Evolutionary conservation across 2,329 filamentous ascomycete species (phyloP), one percentile per base, ranked within the genome.

Genomic region (Penicillium sclerotiorum): DNA sequence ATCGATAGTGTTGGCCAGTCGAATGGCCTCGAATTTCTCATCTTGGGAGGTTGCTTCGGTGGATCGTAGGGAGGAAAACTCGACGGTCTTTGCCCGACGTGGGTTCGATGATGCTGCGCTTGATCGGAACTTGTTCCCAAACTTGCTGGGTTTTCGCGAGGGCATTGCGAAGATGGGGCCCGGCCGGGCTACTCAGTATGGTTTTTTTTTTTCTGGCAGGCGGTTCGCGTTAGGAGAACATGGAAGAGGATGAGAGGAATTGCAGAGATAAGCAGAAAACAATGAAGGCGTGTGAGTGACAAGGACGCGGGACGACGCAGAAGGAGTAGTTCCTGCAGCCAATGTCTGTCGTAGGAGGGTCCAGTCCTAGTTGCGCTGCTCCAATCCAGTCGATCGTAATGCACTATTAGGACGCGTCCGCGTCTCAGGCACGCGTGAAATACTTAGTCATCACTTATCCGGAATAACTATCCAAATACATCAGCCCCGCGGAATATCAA

Each of bases 11-110:
- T 96, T 85, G 25, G 90, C 90, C 44, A 96, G 82, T 48, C 85
- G 85, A 39, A 86, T 87, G 30, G 90, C 86, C 74, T 99, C 92
- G 74, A 90, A 85, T 72, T 90, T 95, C 73, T 99, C 94, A 78
- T 96, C 90, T 63, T 90, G 85, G 7, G 92, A 95, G 1, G 91
- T 97, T 45, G 83, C 87, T 77, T 99, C 95, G 47, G 84, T 85
- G 48, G 88, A 84, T 36, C 88, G 80, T 41, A 88, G 76, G 21
- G 85, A 84, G 7, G 87, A 86, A 27, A 89, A 85, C 49, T 93
- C 85, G 59, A 97, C 89, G 4, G 90, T 95, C 65, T 89, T 89
- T 21, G 85, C 79, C 63, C 81, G 82, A 47, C 78, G 78, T 42
- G 80, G 77, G 18, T 72, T 73, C 45, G 69, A 75, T 5, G 72